These are phyloP conservation scores for Xylariaceae sp. DNA, from an alignment of 2,329 filamentous ascomycete species.

Conservation along the genomic window DNA sequence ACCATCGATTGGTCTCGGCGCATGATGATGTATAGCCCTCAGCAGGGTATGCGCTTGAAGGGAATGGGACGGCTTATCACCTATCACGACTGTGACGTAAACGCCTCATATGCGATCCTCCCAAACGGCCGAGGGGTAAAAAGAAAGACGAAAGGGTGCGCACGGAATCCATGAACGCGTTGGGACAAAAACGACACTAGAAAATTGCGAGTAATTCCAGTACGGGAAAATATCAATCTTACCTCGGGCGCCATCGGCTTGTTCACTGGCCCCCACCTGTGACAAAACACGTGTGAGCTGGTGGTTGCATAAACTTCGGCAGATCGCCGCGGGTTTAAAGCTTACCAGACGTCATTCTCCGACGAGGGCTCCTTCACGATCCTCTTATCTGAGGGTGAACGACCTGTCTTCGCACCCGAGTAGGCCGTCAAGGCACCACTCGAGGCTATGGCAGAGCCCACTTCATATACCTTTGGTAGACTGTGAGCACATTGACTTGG, in stretches of 20 bases:
- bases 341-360: constrained; percentile 81
- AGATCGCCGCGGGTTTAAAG: neutral
- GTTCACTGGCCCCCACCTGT: constrained; percentile 91
- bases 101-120: constrained; percentile 5
- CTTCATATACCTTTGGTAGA: constrained; percentile 65
- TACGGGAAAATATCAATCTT: constrained; percentile 40
- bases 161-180: neutral
- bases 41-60: too few relatives aligned
- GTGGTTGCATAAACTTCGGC: neutral
- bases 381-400: constrained; percentile 94
- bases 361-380: constrained; percentile 89
- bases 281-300: constrained; percentile 28
- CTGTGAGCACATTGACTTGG: constrained; percentile 19
- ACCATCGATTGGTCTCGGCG: constrained; percentile 5
- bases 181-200: neutral
- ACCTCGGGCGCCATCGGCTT: constrained; percentile 98
- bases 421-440: constrained; percentile 93
- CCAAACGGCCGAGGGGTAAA: constrained; percentile 11
- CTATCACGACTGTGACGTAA: constrained; percentile 12
- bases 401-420: constrained; percentile 96
- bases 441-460: constrained; percentile 93
- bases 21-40: neutral
- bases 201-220: neutral
- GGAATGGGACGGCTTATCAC: neutral
- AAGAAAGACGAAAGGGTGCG: neutral